Evolutionary conservation across 1,139 yeast genomes (phyloP), one percentile per base, ranked within the genome.

Genomic region (Saccharomyces hybrid): DNA sequence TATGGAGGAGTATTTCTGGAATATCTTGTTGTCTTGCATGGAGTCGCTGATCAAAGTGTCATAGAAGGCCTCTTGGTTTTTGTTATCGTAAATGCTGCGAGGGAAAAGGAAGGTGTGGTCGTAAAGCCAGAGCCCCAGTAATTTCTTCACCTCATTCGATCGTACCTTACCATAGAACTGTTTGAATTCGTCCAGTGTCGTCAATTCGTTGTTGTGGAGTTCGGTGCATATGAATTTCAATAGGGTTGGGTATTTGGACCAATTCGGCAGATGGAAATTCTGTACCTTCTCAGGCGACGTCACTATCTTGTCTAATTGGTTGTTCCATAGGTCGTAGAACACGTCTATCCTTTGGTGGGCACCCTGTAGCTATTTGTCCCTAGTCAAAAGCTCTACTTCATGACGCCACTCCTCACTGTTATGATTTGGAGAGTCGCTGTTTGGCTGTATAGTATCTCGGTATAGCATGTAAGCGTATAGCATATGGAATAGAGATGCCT

Each of bases 401-500:
- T 50, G 50, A 1, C 48, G 34, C 59, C 61, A 59, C 12, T 34
- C 41, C 46, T 44, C 38, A 16, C 54, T 49, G 11, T 26, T 46
- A 12, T 42, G n/a, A 14, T 38, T n/a, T 14, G 34, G 29, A 4
- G 47, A 42, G 27, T 54, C 55, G 21, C 41, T 42, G 9, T 14
- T 27, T 12, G 34, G 19, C 44, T 27, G 31, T 8, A 56, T 46
- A 6, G 62, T 60, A 44, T 59, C 58, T 49, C 58, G 58, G 56
- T 60, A 66, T 28, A 66, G 49, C 31, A 61, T 59, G 54, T 50
- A 67, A 2, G 70, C 60, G 56, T 67, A 66, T 21, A 67, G 49
- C 61, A 68, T 56, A 52, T 66, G 63, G 51, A 65, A 68, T 8
- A 68, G 38, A 1, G 71, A 65, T 59, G 63, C 60, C 49, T 65